These are phyloP conservation scores for Arctostaphylos glauca DNA, from an alignment of 148 eudicot species.

Conservation along the genomic window DNA sequence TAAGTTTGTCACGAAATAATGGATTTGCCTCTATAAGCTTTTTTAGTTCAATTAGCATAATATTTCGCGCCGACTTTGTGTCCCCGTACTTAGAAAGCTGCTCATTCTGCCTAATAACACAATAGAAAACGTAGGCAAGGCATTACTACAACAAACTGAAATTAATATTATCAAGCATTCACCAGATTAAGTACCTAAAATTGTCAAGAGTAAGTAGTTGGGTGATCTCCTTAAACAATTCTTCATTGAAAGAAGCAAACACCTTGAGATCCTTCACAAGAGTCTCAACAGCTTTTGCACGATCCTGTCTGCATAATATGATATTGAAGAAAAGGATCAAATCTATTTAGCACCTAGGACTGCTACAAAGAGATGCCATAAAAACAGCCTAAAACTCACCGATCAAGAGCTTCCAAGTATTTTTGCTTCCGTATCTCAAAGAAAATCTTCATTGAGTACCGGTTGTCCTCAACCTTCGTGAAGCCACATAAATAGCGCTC, in stretches of 20 bases:
- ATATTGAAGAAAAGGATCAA: neutral
- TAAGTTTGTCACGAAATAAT: conserved; percentile 52
- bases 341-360: neutral
- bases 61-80: conserved; percentile 57
- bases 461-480: conserved; percentile 59
- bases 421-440: conserved; percentile 60
- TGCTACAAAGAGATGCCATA: neutral
- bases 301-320: conserved; percentile 36
- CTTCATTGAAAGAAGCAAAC: conserved; percentile 58
- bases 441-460: conserved; percentile 59
- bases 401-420: conserved; percentile 61
- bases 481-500: conserved; percentile 58
- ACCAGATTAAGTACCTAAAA: conserved; percentile 37
- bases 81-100: conserved; percentile 63
- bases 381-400: conserved; percentile 23
- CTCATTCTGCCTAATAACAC: conserved; percentile 47
- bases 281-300: conserved; percentile 53
- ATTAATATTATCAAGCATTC: neutral
- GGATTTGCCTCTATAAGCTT: conserved; percentile 68
- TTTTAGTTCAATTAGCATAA: conserved; percentile 57
- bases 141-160: neutral
- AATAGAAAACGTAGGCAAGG: neutral
- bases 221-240: conserved; percentile 57
- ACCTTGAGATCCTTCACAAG: conserved; percentile 58
- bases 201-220: conserved; percentile 59